Percentiles rank a stretch among this genome's conserved stretches.
These are phyloP conservation scores for Kingdonia uniflora DNA, from an alignment of 164 flowering plant genomes.

Conservation along the genomic window DNA sequence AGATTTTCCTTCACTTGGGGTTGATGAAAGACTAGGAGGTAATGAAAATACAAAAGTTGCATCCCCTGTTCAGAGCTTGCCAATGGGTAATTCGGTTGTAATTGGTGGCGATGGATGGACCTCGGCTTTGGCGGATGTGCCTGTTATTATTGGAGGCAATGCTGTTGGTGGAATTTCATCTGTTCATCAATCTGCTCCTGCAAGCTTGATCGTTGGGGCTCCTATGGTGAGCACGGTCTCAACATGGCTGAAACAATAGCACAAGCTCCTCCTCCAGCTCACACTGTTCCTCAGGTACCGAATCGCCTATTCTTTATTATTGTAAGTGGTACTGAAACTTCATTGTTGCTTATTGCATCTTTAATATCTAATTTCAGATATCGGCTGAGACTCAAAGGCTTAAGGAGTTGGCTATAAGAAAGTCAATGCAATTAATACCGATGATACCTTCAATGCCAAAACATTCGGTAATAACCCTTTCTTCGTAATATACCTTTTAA, in stretches of 20 bases:
- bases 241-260: slow-evolving; percentile 94
- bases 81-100: slow-evolving; percentile 41
- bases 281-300: slow-evolving; percentile 54
- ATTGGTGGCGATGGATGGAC: slow-evolving; percentile 74
- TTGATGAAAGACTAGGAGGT: slow-evolving; percentile 49
- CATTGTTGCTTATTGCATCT: slow-evolving; percentile 5
- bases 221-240: slow-evolving; percentile 39
- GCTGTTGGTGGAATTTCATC: slow-evolving; percentile 12
- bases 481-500: not conserved
- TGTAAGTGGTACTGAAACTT: not conserved
- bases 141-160: slow-evolving; percentile 37
- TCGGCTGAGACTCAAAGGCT: slow-evolving; percentile 65
- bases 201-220: slow-evolving; percentile 19
- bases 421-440: slow-evolving; percentile 77
- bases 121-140: slow-evolving; percentile 82
- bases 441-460: slow-evolving; percentile 71
- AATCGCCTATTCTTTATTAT: not conserved
- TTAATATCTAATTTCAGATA: slow-evolving; percentile 20
- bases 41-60: slow-evolving; percentile 54
- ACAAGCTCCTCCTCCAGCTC: slow-evolving; percentile 58
- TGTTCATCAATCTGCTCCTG: slow-evolving; percentile 28
- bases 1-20: slow-evolving; percentile 60
- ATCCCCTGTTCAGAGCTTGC: slow-evolving; percentile 71
- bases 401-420: slow-evolving; percentile 79
- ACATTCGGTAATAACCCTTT: slow-evolving; percentile 33